phyloP scores from a whole-genome alignment of 257 asterid genomes.

The Scutellaria barbata region DNA sequence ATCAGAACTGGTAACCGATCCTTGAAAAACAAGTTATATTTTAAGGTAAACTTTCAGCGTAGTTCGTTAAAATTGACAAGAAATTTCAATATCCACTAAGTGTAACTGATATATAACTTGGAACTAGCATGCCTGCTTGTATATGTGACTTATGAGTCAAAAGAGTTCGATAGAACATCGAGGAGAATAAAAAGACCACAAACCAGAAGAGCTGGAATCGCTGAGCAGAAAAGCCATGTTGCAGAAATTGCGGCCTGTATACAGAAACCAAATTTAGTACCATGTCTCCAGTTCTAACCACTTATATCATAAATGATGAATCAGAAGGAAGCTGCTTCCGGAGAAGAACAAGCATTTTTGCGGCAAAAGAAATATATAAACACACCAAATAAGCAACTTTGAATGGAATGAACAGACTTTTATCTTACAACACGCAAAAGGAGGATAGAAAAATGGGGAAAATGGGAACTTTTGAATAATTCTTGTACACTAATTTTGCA shows the following conservation, averaged over 20 bases:
- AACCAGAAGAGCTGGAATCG: constrained; percentile 90
- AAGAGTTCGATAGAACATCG: constrained; percentile 12
- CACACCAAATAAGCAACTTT: background rate
- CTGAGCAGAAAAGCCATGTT: constrained; percentile 81
- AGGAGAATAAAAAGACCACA: constrained; percentile 30
- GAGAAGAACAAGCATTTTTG: background rate
- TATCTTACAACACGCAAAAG: background rate
- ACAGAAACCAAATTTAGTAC: constrained; percentile 33
- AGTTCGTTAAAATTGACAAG: background rate
- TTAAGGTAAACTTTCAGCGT: background rate
- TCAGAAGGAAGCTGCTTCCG: background rate
- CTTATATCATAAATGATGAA: background rate
- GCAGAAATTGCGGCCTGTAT: constrained; percentile 87
- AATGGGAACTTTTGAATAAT: background rate
- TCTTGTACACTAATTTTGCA: background rate
- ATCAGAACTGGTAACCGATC: constrained; percentile 13
- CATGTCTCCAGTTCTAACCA: background rate
- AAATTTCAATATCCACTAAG: constrained; percentile 4
- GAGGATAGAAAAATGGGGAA: background rate
- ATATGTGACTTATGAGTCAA: background rate
- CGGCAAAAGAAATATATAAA: background rate
- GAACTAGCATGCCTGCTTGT: constrained; percentile 12
- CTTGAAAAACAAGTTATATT: background rate
- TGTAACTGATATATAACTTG: background rate
- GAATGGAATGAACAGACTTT: constrained; percentile 12